phyloP scores from a whole-genome alignment of 2,329 filamentous ascomycete species.

The Tolypocladium cylindrosporum region DNA sequence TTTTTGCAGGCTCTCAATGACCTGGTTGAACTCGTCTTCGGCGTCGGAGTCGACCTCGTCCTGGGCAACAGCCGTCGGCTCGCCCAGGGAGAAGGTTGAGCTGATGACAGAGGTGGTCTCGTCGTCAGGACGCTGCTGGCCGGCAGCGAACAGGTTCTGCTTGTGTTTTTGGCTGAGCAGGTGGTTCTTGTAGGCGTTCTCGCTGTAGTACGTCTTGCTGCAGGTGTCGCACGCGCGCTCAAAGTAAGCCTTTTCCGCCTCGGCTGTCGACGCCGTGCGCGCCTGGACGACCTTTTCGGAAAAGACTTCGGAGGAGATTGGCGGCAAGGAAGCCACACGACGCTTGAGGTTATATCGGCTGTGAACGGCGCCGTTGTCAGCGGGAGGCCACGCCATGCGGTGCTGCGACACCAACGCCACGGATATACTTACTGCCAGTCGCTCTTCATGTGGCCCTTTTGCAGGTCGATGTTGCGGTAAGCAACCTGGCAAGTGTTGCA shows the following conservation, averaged over 20 bases:
- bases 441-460: slow-evolving; percentile 92
- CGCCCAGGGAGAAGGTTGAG: slow-evolving; percentile 83
- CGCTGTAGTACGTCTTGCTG: slow-evolving; percentile 89
- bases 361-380: not conserved
- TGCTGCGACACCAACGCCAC: not conserved
- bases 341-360: slow-evolving; percentile 96
- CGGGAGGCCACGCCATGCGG: not conserved
- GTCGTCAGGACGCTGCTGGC: slow-evolving; percentile 41
- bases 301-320: slow-evolving; percentile 85
- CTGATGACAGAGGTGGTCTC: slow-evolving; percentile 77
- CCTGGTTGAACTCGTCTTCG: slow-evolving; percentile 65
- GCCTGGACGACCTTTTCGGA: slow-evolving; percentile 92
- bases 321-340: slow-evolving; percentile 79
- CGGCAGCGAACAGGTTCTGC: slow-evolving; percentile 38
- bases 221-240: slow-evolving; percentile 76
- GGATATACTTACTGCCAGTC: slow-evolving; percentile 84
- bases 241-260: slow-evolving; percentile 80
- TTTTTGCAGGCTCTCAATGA: slow-evolving; percentile 69
- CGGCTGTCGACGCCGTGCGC: slow-evolving; percentile 72
- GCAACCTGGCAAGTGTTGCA: slow-evolving; percentile 98
- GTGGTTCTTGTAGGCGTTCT: slow-evolving; percentile 93
- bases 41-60: slow-evolving; percentile 53
- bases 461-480: slow-evolving; percentile 86
- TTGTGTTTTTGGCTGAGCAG: slow-evolving; percentile 85
- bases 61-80: slow-evolving; percentile 48